Percentiles rank a stretch among this genome's conserved stretches.
Evolutionary conservation across 2,329 filamentous ascomycete species (phyloP).

Genomic region (Cladosporium sp.): DNA sequence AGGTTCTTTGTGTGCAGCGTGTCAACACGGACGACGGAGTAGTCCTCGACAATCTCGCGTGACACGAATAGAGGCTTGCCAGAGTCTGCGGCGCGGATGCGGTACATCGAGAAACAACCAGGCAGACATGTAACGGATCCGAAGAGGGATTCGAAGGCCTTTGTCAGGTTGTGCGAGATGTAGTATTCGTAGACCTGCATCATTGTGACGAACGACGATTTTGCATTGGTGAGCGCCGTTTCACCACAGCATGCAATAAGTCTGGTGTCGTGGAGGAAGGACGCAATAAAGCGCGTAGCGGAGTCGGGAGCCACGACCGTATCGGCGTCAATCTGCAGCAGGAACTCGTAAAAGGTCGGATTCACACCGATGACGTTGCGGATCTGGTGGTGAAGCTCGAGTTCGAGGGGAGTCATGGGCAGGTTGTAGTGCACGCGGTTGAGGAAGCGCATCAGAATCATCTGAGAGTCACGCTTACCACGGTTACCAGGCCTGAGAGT

Average conservation of each 20-base stretch:
- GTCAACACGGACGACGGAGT: constrained; percentile 90
- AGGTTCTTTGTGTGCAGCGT: constrained; percentile 99
- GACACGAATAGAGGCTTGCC: constrained; percentile 96
- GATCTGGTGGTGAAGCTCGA: constrained; percentile 98
- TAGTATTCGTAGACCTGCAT: constrained; percentile 99
- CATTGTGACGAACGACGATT: constrained; percentile 92
- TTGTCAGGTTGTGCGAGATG: constrained; percentile 94
- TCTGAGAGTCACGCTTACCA: constrained; percentile 98
- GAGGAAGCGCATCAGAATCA: constrained; percentile 97
- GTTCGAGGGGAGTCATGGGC: constrained; percentile 89
- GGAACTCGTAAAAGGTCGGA: constrained; percentile 95
- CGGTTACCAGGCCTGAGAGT: constrained; percentile 70
- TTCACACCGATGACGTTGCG: constrained; percentile 98
- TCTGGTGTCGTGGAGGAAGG: constrained; percentile 85
- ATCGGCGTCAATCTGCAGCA: constrained; percentile 95
- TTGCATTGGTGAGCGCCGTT: constrained; percentile 86
- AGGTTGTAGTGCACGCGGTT: constrained; percentile 98
- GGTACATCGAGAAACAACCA: constrained; percentile 99
- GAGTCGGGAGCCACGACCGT: constrained; percentile 88
- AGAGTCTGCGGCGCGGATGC: constrained; percentile 86
- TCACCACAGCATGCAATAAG: constrained; percentile 94
- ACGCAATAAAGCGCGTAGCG: constrained; percentile 82
- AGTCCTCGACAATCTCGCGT: constrained; percentile 79
- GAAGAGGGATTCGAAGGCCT: constrained; percentile 96
- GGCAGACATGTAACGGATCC: constrained; percentile 96